Base-by-base conservation (phyloP, 2,329 filamentous ascomycete species). In the Penicillium sp. region DNA sequence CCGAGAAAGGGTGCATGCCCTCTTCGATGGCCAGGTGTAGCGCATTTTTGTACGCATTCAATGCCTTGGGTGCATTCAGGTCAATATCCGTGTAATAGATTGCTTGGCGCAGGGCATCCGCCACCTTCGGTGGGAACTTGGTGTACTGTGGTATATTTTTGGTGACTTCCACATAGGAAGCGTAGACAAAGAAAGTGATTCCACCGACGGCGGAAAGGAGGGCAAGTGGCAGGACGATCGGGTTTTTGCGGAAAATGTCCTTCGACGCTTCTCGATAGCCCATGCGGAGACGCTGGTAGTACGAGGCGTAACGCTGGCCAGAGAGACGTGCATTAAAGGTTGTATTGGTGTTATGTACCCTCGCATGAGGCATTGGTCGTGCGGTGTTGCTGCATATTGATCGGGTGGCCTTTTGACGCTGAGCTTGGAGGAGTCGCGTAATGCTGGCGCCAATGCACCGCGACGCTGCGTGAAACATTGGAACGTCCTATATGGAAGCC, bases 1-100 rank as follows among this genome's bases (percentile, higher is more conserved):
- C 90, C 3, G 90, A 92, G 70, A 92, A 95, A 0, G 90, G 91
- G 68, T 97, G 91, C 77, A 99, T 84, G 0, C 87, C 86, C 47
- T 89, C 69, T 66, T 91, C 86, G 46, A 86, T 78, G 53, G 91
- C 91, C 48, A 88, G 81, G 58, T 87, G 80, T 53, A 97, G 79
- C 3, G 92, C 92, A 61, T 89, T 83, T 65, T 87, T 87, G 72
- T 96, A 97, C 72, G 91, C 91, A 63, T 91, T 89, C 55, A 95
- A 79, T 1, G 93, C 92, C 51, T 89, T 82, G 54, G 88, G 83
- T 2, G 90, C 86, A 55, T 96, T 88, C 4, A 89, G 82, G 34
- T 85, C 81, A 60, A 88, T 84, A 67, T 94, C 92, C 61, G 87
- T 90, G 74, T 91, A 96, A 77, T 93, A 97, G 23, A 97, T 78